Evolutionary conservation across 257 asterid genomes (phyloP).

Genomic region (Forsythia suspensa): DNA sequence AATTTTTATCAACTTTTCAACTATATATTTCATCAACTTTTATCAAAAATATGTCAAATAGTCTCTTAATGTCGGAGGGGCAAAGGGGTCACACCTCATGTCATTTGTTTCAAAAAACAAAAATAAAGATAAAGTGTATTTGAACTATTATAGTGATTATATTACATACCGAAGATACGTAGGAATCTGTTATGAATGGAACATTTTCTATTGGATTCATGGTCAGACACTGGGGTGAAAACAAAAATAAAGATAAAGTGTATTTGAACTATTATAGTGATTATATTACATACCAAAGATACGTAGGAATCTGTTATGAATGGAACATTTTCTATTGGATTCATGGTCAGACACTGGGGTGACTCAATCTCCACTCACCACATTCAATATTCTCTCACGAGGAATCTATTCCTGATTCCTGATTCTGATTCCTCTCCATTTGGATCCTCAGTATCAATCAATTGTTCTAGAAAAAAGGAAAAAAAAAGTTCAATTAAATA

Average conservation of each 20-base stretch:
- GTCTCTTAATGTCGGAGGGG: no score
- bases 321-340: constrained; percentile 20
- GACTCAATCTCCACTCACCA: constrained; percentile 26
- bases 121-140: no score
- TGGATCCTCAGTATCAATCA: not conserved
- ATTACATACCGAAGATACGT: not conserved
- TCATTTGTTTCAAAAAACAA: no score
- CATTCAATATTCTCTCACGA: constrained; percentile 28
- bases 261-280: no score
- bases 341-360: constrained; percentile 31
- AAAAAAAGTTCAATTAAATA: no score
- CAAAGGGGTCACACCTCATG: no score
- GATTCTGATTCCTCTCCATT: not conserved
- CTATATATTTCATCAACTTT: no score
- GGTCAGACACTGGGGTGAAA: constrained; percentile 25
- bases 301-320: not conserved
- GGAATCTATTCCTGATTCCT: constrained; percentile 25
- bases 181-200: not conserved
- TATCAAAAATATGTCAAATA: no score
- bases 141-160: no score
- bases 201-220: constrained; percentile 29
- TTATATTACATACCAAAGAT: not conserved
- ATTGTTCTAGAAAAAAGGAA: not conserved
- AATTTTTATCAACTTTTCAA: no score
- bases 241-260: no score